phyloP scores from a whole-genome alignment of 352 stramenopile species.

The Pilasporangium apinafurcum region DNA sequence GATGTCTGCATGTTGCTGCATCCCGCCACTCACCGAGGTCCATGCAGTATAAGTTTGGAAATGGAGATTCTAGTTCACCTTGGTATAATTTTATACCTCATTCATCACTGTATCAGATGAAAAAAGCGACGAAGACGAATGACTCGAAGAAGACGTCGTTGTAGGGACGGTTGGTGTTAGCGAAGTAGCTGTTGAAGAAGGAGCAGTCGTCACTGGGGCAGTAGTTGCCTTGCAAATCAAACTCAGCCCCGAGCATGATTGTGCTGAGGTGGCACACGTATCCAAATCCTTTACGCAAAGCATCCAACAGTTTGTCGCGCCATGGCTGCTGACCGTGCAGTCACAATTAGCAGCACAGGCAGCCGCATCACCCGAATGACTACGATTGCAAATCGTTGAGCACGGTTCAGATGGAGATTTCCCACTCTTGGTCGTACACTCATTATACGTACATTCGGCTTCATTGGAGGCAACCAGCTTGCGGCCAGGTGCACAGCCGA shows the following conservation, averaged over 20 bases:
- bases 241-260: conserved; percentile 30
- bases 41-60: no score
- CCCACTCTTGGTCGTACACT: conserved; percentile 20
- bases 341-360: conserved; percentile 17
- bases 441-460: conserved; percentile 17
- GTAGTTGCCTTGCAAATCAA: no score
- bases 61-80: no score
- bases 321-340: conserved; percentile 15
- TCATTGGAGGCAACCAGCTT: conserved; percentile 26
- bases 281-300: conserved; percentile 41
- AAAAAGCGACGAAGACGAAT: no score
- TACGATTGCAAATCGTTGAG: conserved; percentile 30
- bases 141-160: no score
- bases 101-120: no score
- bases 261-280: conserved; percentile 12
- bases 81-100: no score
- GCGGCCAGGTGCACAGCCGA: conserved; percentile 31
- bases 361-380: conserved; percentile 13
- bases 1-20: no score
- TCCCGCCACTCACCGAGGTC: no score
- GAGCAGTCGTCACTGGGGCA: no score
- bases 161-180: no score
- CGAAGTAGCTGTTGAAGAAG: no score
- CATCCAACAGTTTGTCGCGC: conserved; percentile 40
- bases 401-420: conserved; percentile 20